phyloP scores from a whole-genome alignment of 306 rosid genomes.

The Cicer bijugum region DNA sequence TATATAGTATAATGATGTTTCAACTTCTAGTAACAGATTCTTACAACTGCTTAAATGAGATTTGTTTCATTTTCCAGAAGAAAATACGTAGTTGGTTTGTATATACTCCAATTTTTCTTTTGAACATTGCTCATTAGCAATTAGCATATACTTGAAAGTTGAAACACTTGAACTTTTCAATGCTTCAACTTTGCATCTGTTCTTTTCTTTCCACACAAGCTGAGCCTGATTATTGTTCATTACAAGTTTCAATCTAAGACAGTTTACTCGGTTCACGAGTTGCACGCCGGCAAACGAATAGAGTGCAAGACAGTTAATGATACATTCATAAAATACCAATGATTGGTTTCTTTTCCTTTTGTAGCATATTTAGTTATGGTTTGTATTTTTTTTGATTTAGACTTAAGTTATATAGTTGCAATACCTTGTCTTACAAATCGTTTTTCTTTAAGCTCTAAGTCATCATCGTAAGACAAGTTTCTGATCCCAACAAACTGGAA shows the following conservation, averaged over 20 bases:
- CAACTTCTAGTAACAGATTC: slow-evolving; percentile 41
- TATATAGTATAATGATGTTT: slow-evolving; percentile 41
- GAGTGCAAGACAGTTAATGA: too few relatives aligned
- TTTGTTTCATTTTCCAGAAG: slow-evolving; percentile 30
- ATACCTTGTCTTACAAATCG: too few relatives aligned
- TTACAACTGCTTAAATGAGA: background rate
- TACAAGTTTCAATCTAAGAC: too few relatives aligned
- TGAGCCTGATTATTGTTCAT: too few relatives aligned
- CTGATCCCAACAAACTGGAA: too few relatives aligned
- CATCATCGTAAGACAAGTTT: too few relatives aligned
- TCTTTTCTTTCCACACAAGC: too few relatives aligned
- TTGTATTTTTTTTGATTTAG: background rate
- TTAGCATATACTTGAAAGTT: background rate
- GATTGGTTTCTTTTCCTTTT: background rate
- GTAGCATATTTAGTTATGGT: background rate
- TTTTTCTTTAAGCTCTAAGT: too few relatives aligned
- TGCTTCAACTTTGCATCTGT: too few relatives aligned
- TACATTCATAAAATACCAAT: background rate
- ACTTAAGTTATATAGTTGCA: too few relatives aligned
- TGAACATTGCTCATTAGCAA: background rate
- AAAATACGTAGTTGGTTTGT: slow-evolving; percentile 15
- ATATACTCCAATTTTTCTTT: slow-evolving; percentile 11
- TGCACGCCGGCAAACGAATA: too few relatives aligned
- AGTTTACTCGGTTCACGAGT: too few relatives aligned
- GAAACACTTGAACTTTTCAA: slow-evolving; percentile 10